Evolutionary conservation across 306 rosid species (phyloP), one percentile per base, ranked within the genome.

Genomic region (Gleditsia sinensis): DNA sequence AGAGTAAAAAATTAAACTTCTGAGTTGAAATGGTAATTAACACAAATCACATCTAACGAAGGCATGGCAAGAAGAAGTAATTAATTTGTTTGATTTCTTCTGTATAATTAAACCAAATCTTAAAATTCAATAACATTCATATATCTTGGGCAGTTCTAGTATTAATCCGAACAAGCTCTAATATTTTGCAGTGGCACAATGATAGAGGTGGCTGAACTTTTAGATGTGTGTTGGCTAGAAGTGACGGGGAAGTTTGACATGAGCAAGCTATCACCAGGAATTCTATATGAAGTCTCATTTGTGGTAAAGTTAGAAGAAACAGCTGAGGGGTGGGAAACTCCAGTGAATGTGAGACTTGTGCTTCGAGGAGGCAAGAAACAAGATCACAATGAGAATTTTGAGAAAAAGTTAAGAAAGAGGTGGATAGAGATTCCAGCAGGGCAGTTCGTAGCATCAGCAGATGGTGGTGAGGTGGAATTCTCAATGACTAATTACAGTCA

Each of bases 211-310:
- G 92, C 92, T 27, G 88, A 86, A 56, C 86, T 94, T 68, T 3
- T 60, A 39, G 49, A 11, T 1, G 97, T 87, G 19, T 91, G 98
- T 20, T 89, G 97, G 97, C 83, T 94, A 7, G 90, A 89, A 79
- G 80, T 88, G 50, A 65, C 49, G 30, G 98, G 91, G 58, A 88
- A 83, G 72, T 81, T 94, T 23, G 83, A 91, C 10, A 81, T 83
- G 3, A 17, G 67, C 46, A 83, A 77, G 76, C 92, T 94, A 43
- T 72, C 94, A 32, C 88, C 93, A 0, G 86, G 91, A 62, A 64
- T 73, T 19, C 13, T 45, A 6, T 91, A 91, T 43, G 74, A 84
- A 78, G 89, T 86, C 11, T 78, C 76, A 19, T 84, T 89, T 55
- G 54, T 79, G 45, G 50, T 85, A 21, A 92, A 67, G 98, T 32